Evolutionary conservation across 345 rosid species (phyloP).

Genomic region (Euphorbia peplus): DNA sequence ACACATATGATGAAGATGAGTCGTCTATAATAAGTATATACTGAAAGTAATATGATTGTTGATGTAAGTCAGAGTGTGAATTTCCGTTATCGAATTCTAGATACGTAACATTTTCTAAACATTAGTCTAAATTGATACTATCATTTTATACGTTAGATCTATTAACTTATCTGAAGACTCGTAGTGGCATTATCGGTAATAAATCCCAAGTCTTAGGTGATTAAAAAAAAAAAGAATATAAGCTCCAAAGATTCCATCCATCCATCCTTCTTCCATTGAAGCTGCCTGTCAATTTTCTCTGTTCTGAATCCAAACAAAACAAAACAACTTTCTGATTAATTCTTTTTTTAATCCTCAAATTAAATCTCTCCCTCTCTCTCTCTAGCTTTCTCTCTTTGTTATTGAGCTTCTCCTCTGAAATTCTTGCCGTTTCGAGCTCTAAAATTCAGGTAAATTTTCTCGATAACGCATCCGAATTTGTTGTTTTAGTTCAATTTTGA

Average conservation of each 20-base stretch:
- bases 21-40: too few species aligned
- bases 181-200: constrained; percentile 25
- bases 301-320: constrained; percentile 29
- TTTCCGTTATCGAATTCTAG: too few species aligned
- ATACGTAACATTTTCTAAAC: too few species aligned
- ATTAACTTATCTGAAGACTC: too few species aligned
- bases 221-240: neutral
- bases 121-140: too few species aligned
- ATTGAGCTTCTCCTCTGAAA: neutral
- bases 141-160: too few species aligned
- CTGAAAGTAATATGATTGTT: too few species aligned
- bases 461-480: constrained; percentile 14
- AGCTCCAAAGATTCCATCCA: constrained; percentile 30
- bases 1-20: too few species aligned
- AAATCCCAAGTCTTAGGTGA: constrained; percentile 7
- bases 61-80: too few species aligned
- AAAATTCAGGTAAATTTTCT: constrained; percentile 26
- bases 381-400: neutral
- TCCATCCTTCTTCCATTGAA: constrained; percentile 25
- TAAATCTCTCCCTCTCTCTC: constrained; percentile 7
- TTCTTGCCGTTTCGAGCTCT: constrained; percentile 19
- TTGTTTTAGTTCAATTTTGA: neutral
- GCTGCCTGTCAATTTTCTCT: constrained; percentile 12
- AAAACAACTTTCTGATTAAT: constrained; percentile 15
- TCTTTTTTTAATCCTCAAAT: neutral